These are phyloP conservation scores for Articulospora tetracladia DNA, from an alignment of 495 filamentous ascomycete species.

Conservation along the genomic window DNA sequence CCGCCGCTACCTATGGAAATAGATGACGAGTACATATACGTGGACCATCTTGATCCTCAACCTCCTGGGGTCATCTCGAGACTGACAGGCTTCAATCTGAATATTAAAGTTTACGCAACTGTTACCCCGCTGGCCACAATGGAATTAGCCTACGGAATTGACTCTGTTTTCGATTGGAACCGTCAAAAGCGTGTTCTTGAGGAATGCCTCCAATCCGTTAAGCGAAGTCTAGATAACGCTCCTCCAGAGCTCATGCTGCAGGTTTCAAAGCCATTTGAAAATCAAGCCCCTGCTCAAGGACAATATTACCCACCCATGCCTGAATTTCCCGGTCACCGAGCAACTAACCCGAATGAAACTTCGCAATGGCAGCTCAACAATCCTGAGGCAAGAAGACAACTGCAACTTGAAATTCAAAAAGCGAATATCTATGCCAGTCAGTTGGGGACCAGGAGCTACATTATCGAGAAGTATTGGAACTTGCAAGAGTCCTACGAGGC, in stretches of 20 bases:
- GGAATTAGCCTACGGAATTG: slow-evolving; percentile 71
- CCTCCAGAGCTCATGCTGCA: slow-evolving; percentile 58
- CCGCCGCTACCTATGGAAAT: slow-evolving; percentile 76
- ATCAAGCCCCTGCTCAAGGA: slow-evolving; percentile 16
- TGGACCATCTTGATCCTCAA: slow-evolving; percentile 58
- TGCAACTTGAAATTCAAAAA: slow-evolving; percentile 84
- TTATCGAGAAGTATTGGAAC: slow-evolving; percentile 72
- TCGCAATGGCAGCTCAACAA: neutral
- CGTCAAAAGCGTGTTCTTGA: slow-evolving; percentile 62
- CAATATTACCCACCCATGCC: slow-evolving; percentile 15
- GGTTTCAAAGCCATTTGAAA: neutral
- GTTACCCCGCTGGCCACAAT: slow-evolving; percentile 64
- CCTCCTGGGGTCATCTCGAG: slow-evolving; percentile 57
- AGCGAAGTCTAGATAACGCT: slow-evolving; percentile 53
- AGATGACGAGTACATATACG: slow-evolving; percentile 72
- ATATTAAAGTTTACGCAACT: slow-evolving; percentile 64
- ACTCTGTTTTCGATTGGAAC: slow-evolving; percentile 66
- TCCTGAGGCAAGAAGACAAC: slow-evolving; percentile 7
- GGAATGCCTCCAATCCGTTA: slow-evolving; percentile 55
- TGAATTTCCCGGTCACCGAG: slow-evolving; percentile 12
- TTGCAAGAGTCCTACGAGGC: slow-evolving; percentile 53
- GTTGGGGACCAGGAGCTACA: slow-evolving; percentile 68
- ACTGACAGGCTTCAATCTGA: slow-evolving; percentile 74
- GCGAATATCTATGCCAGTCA: slow-evolving; percentile 78
- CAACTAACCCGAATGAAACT: neutral